Evolutionary conservation across 192 early-diverging fungal genomes (phyloP).

Genomic region (Coemansia sp.): DNA sequence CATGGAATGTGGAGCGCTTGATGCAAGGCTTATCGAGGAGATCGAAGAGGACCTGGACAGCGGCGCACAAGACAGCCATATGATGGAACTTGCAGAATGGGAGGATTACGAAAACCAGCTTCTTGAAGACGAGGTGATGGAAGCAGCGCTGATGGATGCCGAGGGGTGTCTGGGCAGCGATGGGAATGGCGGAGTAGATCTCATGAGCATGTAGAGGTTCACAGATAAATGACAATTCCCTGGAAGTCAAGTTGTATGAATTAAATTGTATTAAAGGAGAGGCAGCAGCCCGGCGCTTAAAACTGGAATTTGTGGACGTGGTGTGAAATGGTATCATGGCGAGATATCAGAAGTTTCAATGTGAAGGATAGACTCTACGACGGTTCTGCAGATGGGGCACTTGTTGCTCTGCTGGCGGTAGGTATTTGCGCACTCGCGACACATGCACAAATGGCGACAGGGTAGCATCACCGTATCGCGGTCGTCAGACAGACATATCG

Average conservation of each 20-base stretch:
- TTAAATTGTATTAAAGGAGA: background rate
- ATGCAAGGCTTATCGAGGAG: slow-evolving; percentile 32
- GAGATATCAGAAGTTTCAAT: slow-evolving; percentile 16
- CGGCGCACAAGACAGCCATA: slow-evolving; percentile 5
- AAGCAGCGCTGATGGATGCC: slow-evolving; percentile 28
- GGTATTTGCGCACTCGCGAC: slow-evolving; percentile 70
- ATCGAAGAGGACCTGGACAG: slow-evolving; percentile 30
- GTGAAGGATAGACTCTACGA: slow-evolving; percentile 42
- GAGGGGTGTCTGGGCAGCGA: slow-evolving; percentile 15
- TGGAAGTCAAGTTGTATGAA: background rate
- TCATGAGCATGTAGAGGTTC: background rate
- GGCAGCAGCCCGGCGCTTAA: background rate
- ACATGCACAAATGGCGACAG: slow-evolving; percentile 81
- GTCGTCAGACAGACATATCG: slow-evolving; percentile 73
- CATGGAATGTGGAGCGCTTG: slow-evolving; percentile 34
- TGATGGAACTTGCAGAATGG: slow-evolving; percentile 34
- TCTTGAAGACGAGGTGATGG: slow-evolving; percentile 38
- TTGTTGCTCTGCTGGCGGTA: slow-evolving; percentile 57
- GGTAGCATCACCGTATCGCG: slow-evolving; percentile 74
- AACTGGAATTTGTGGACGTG: background rate
- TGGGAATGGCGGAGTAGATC: background rate
- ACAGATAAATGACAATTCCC: background rate
- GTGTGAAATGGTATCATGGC: background rate
- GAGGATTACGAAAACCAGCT: slow-evolving; percentile 40
- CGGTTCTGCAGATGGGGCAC: slow-evolving; percentile 51